Evolutionary conservation across 2,329 filamentous ascomycete species (phyloP).

Genomic region (Gaeumannomyces tritici): DNA sequence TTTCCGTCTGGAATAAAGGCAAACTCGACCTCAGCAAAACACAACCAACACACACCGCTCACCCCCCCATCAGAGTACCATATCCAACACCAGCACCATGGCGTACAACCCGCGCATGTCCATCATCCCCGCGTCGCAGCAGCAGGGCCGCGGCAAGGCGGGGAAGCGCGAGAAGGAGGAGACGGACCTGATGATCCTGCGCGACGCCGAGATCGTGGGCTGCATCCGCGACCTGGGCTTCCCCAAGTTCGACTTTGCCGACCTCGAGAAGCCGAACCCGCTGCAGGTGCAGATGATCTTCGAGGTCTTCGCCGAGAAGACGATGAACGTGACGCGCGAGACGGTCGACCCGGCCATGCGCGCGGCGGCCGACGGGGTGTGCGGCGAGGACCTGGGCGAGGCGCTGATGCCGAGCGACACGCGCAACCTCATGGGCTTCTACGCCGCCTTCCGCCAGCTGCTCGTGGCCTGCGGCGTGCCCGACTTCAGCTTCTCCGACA

Average conservation of each 20-base stretch:
- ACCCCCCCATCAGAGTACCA: not conserved
- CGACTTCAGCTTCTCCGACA: slow-evolving; percentile 87
- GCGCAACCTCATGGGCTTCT: slow-evolving; percentile 93
- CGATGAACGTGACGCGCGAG: slow-evolving; percentile 89
- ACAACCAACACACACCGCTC: too few species aligned
- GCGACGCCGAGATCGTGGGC: slow-evolving; percentile 76
- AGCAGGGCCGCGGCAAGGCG: slow-evolving; percentile 37
- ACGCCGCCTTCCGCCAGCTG: slow-evolving; percentile 69
- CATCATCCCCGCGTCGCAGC: slow-evolving; percentile 44
- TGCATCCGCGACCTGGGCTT: slow-evolving; percentile 98
- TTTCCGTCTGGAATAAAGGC: too few species aligned
- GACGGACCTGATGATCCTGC: slow-evolving; percentile 50
- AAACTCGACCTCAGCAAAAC: too few species aligned
- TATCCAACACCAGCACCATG: slow-evolving; percentile 27
- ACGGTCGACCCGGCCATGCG: slow-evolving; percentile 93
- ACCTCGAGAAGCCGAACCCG: slow-evolving; percentile 89
- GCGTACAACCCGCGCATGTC: slow-evolving; percentile 51
- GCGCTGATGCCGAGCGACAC: slow-evolving; percentile 73
- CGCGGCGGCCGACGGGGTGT: slow-evolving; percentile 80
- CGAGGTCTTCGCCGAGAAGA: slow-evolving; percentile 90
- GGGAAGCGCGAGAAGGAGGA: slow-evolving; percentile 51
- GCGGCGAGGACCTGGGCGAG: slow-evolving; percentile 73
- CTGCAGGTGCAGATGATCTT: slow-evolving; percentile 95
- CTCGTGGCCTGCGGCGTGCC: slow-evolving; percentile 82
- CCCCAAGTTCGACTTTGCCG: slow-evolving; percentile 72